Evolutionary conservation across 106 monocot species (phyloP).

Genomic region (Allium cepa): DNA sequence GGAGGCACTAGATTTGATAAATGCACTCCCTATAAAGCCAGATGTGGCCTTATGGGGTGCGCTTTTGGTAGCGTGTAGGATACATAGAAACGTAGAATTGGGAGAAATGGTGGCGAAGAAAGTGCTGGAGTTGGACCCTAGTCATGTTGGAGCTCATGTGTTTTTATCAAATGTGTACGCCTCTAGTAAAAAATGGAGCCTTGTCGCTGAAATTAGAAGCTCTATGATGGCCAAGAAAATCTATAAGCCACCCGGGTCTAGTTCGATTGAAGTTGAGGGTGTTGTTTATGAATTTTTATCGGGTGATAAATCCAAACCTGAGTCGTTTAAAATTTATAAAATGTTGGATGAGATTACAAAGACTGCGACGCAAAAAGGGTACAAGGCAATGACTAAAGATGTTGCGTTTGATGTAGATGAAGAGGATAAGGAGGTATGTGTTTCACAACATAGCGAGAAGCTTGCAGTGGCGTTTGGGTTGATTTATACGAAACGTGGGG

Average conservation of each 20-base stretch:
- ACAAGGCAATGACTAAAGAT: conserved; percentile 20
- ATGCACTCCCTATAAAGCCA: conserved; percentile 23
- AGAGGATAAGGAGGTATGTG: conserved; percentile 49
- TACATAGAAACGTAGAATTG: conserved; percentile 24
- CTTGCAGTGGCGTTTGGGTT: conserved; percentile 61
- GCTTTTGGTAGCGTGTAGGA: conserved; percentile 27
- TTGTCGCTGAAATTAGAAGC: conserved; percentile 26
- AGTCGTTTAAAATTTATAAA: conserved; percentile 29
- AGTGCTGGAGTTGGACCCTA: conserved; percentile 54
- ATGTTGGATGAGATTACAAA: conserved; percentile 54
- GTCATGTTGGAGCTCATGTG: conserved; percentile 43
- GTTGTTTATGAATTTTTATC: conserved; percentile 53
- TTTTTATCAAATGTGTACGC: conserved; percentile 69
- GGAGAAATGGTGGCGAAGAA: conserved; percentile 57
- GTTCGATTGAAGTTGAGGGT: conserved; percentile 36
- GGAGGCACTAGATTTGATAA: conserved; percentile 41
- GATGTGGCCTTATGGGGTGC: conserved; percentile 63
- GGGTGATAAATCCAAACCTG: conserved; percentile 37
- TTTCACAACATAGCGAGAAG: conserved; percentile 62
- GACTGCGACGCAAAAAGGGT: conserved; percentile 16
- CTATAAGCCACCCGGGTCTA: conserved; percentile 56
- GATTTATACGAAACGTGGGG: conserved; percentile 32
- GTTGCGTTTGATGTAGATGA: conserved; percentile 36
- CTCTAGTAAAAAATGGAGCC: conserved; percentile 27
- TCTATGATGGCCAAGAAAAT: conserved; percentile 41